Evolutionary conservation across 1,284 basidiomycete genomes (phyloP).

Genomic region (Cutaneotrichosporon dermatis): DNA sequence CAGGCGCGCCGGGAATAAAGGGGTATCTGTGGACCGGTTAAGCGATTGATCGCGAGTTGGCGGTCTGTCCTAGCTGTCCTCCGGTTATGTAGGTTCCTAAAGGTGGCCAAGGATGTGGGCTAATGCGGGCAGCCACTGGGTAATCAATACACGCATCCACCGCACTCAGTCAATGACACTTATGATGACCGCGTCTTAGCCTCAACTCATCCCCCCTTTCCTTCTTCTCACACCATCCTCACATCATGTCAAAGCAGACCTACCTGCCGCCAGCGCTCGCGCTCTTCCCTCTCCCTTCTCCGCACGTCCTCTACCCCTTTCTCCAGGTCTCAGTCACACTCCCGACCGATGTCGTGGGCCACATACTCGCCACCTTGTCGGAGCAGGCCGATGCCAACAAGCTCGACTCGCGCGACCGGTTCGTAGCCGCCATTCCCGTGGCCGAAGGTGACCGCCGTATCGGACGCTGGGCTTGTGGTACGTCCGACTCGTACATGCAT

Average conservation of each 20-base stretch:
- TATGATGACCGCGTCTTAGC: not conserved
- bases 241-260: conserved; percentile 16
- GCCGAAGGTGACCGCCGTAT: conserved; percentile 39
- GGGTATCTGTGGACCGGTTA: not conserved
- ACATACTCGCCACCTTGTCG: conserved; percentile 32
- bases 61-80: too few relatives aligned
- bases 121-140: too few relatives aligned
- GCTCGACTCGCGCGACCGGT: conserved; percentile 18
- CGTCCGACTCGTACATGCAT: conserved; percentile 7
- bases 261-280: conserved; percentile 41
- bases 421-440: conserved; percentile 40
- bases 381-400: conserved; percentile 26
- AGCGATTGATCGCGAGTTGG: not conserved
- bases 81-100: too few relatives aligned
- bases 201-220: not conserved
- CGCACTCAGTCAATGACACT: too few relatives aligned
- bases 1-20: conserved; percentile 2
- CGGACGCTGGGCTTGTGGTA: conserved; percentile 43
- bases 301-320: conserved; percentile 39
- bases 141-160: too few relatives aligned
- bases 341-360: conserved; percentile 26
- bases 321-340: conserved; percentile 31
- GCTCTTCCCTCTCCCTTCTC: conserved; percentile 36
- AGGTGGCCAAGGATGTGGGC: too few relatives aligned
- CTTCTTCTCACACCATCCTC: not conserved